A percentile compares a stretch with the other conserved stretches of the same genome.
phyloP scores from a whole-genome alignment of 805 yeast species.

The Gaillardinia entomophila region DNA sequence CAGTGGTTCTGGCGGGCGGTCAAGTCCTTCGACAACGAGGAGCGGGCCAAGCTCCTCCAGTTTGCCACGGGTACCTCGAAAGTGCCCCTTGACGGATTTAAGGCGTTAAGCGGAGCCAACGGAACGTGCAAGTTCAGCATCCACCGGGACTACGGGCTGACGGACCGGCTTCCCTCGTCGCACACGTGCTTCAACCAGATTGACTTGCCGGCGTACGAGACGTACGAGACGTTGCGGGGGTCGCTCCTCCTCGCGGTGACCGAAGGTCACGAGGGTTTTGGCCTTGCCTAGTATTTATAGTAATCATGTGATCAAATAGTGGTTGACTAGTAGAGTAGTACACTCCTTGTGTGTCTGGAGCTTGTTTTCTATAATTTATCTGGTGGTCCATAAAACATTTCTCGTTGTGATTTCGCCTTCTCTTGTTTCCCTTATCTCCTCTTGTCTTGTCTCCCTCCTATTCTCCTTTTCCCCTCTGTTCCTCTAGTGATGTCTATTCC shows the following conservation, averaged over 20 bases:
- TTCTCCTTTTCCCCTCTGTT: no score
- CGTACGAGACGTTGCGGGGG: slow-evolving; percentile 79
- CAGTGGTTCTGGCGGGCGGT: slow-evolving; percentile 99
- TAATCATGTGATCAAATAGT: no score
- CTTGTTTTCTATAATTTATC: no score
- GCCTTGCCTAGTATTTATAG: slow-evolving; percentile 74
- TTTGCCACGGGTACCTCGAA: slow-evolving; percentile 97
- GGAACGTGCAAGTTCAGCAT: slow-evolving; percentile 84
- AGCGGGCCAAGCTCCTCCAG: slow-evolving; percentile 87
- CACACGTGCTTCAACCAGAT: slow-evolving; percentile 97
- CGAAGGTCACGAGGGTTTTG: slow-evolving; percentile 96
- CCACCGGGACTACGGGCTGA: slow-evolving; percentile 81
- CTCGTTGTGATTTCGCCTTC: no score
- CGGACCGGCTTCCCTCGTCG: slow-evolving; percentile 86
- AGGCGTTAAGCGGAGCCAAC: slow-evolving; percentile 79
- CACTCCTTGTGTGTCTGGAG: no score
- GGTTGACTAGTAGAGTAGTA: no score
- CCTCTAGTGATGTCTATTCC: no score
- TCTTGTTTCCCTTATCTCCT: no score
- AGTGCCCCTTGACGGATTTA: slow-evolving; percentile 92
- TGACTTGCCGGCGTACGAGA: slow-evolving; percentile 87
- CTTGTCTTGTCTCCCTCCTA: no score
- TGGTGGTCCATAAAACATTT: no score
- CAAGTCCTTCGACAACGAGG: slow-evolving; percentile 87
- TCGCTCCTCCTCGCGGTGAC: slow-evolving; percentile 78